Conservation (phyloP, 352 stramenopile species). For the Paralagenidium karlingii region DNA sequence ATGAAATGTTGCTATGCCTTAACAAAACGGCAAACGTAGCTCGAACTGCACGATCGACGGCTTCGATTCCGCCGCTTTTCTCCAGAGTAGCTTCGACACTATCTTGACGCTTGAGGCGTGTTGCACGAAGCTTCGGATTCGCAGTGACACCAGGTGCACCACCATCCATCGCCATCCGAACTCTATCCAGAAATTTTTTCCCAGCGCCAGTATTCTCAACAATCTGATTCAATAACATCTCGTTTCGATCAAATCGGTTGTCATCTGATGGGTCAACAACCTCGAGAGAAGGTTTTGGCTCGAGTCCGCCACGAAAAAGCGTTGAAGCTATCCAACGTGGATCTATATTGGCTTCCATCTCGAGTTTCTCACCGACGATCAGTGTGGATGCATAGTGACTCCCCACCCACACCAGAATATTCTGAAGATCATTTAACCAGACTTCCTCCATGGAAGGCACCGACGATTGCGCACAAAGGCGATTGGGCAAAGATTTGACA, state of each 20-base stretch:
- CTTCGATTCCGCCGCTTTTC: slow-evolving; percentile 74
- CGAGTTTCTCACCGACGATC: slow-evolving; percentile 20
- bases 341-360: slow-evolving; percentile 8
- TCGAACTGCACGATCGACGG: slow-evolving; percentile 67
- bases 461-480: too few relatives aligned
- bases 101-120: slow-evolving; percentile 61
- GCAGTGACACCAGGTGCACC: slow-evolving; percentile 11
- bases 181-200: slow-evolving; percentile 72
- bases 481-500: too few relatives aligned
- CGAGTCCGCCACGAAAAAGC: slow-evolving; percentile 42
- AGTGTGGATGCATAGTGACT: slow-evolving; percentile 52
- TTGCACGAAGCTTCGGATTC: slow-evolving; percentile 52
- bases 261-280: slow-evolving; percentile 2
- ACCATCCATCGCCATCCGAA: slow-evolving; percentile 56
- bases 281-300: slow-evolving; percentile 6
- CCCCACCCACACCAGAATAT: slow-evolving; percentile 38
- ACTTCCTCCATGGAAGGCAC: too few relatives aligned
- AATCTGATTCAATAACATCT: slow-evolving; percentile 53
- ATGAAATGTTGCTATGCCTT: slow-evolving; percentile 70
- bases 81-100: slow-evolving; percentile 74
- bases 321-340: slow-evolving; percentile 33
- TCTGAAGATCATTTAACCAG: slow-evolving; percentile 58
- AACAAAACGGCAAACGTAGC: slow-evolving; percentile 65
- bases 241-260: slow-evolving; percentile 19
- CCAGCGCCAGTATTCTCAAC: slow-evolving; percentile 53